Evolutionary conservation across 2,329 filamentous ascomycete species (phyloP).

Genomic region (Fusarium albidum): DNA sequence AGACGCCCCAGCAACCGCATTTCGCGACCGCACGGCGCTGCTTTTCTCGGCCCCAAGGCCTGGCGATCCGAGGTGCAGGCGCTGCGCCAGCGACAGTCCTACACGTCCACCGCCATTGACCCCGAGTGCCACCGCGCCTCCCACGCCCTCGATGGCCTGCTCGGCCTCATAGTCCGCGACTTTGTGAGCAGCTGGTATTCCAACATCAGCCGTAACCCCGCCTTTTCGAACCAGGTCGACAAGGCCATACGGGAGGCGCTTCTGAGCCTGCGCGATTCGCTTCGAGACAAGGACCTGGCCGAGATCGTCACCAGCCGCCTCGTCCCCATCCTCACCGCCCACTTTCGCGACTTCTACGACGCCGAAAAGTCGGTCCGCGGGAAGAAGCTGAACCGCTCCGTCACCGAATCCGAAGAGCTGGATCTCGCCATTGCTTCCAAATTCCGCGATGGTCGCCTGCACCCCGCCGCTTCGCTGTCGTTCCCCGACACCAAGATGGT

Average conservation of each 20-base stretch:
- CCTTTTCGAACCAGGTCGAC: constrained; percentile 89
- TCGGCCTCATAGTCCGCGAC: constrained; percentile 80
- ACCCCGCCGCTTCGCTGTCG: constrained; percentile 82
- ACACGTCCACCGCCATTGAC: constrained; percentile 75
- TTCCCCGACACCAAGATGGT: constrained; percentile 85
- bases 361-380: constrained; percentile 89
- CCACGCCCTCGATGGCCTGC: constrained; percentile 78
- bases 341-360: constrained; percentile 90
- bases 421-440: constrained; percentile 96
- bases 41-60: constrained; percentile 67
- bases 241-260: constrained; percentile 78
- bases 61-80: constrained; percentile 78
- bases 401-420: constrained; percentile 96
- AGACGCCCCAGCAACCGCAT: constrained; percentile 55
- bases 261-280: constrained; percentile 72
- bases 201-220: constrained; percentile 80
- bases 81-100: constrained; percentile 71
- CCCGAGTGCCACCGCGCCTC: constrained; percentile 80
- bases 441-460: constrained; percentile 87
- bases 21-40: constrained; percentile 54
- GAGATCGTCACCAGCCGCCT: constrained; percentile 83
- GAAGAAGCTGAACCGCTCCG: constrained; percentile 83
- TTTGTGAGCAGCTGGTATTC: constrained; percentile 91
- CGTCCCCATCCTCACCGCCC: constrained; percentile 86
- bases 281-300: constrained; percentile 81